Percentiles rank a stretch among this genome's conserved stretches.
Evolutionary conservation across 768 basidiomycete genomes (phyloP).

Genomic region (Chlorophyllum brunneum): DNA sequence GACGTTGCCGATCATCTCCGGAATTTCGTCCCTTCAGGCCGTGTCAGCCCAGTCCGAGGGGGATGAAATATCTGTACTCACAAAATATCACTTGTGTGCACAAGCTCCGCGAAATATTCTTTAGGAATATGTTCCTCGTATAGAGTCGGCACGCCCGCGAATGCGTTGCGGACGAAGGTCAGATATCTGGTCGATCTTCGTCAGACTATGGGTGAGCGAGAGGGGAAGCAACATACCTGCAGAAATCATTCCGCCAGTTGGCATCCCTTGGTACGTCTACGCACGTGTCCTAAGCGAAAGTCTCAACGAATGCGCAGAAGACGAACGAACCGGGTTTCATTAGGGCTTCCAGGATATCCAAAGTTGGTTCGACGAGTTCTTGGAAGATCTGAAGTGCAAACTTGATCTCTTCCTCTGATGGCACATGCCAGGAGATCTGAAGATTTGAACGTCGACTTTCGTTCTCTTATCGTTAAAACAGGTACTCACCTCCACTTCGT

Average conservation of each 20-base stretch:
- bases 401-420: constrained; percentile 63
- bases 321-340: constrained; percentile 44
- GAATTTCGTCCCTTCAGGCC: constrained; percentile 51
- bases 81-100: constrained; percentile 65
- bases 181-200: constrained; percentile 42
- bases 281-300: constrained; percentile 11
- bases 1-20: constrained; percentile 71
- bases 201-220: neutral
- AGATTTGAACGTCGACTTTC: neutral
- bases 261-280: constrained; percentile 48
- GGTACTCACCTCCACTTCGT: constrained; percentile 60
- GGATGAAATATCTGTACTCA: constrained; percentile 27
- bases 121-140: constrained; percentile 48
- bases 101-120: constrained; percentile 40
- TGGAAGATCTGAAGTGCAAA: constrained; percentile 70
- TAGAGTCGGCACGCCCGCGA: constrained; percentile 70
- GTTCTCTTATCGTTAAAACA: neutral
- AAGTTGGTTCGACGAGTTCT: constrained; percentile 61
- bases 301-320: neutral
- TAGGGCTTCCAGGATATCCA: constrained; percentile 52
- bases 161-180: constrained; percentile 70
- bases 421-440: constrained; percentile 78
- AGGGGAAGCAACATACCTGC: constrained; percentile 45
- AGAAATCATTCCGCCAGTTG: constrained; percentile 83
- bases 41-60: neutral